Percentiles rank a stretch among this genome's conserved stretches.
Evolutionary conservation across 2,329 filamentous ascomycete species (phyloP).

Genomic region (Aspergillus amoenus): DNA sequence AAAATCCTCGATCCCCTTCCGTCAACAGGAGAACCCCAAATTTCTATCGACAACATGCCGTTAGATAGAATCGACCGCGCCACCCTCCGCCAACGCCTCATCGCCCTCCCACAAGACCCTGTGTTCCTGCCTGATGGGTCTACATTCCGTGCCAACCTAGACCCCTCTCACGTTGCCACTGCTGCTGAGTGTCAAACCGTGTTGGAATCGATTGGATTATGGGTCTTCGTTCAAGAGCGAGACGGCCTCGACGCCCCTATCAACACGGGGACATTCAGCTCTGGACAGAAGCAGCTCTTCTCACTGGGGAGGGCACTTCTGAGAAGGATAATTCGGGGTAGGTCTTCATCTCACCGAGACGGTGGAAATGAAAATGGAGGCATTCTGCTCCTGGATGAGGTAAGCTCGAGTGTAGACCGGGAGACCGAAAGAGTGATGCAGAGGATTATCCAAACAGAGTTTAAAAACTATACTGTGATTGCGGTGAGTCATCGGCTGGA

Average conservation of each 20-base stretch:
- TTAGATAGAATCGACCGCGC: slow-evolving; percentile 39
- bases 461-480: slow-evolving; percentile 28
- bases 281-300: slow-evolving; percentile 9
- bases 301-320: slow-evolving; percentile 5
- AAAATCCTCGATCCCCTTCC: slow-evolving; percentile 38
- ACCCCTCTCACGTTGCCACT: slow-evolving; percentile 25
- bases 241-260: slow-evolving; percentile 2
- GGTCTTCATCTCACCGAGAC: not conserved
- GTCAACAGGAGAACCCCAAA: not conserved
- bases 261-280: slow-evolving; percentile 1
- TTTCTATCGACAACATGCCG: slow-evolving; percentile 7
- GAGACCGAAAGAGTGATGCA: slow-evolving; percentile 22
- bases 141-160: slow-evolving; percentile 43
- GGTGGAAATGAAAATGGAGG: not conserved
- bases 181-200: not conserved
- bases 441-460: slow-evolving; percentile 26
- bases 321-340: not conserved
- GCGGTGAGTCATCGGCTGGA: slow-evolving; percentile 30
- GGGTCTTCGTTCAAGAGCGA: slow-evolving; percentile 15
- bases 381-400: slow-evolving; percentile 25
- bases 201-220: not conserved
- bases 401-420: slow-evolving; percentile 15
- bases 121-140: slow-evolving; percentile 51
- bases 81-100: slow-evolving; percentile 49
- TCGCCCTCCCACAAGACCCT: slow-evolving; percentile 56